Evolutionary conservation across 108 stramenopile genomes (phyloP).

Genomic region (Hondaea fermentalgiana): DNA sequence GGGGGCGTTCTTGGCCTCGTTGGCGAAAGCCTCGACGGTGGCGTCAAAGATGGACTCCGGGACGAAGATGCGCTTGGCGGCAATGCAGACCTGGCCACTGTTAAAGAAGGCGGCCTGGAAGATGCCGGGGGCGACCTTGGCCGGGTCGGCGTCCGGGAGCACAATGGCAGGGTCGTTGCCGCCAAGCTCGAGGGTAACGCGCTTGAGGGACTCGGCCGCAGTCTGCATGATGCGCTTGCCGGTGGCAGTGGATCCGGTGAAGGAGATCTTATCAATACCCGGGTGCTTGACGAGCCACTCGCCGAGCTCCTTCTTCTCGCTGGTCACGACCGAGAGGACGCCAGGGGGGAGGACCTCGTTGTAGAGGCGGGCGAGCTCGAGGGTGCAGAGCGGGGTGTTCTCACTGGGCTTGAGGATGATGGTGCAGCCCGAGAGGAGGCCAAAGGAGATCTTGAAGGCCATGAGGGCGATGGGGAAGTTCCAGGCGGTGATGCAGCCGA

Average conservation of each 20-base stretch:
- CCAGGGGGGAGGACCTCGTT: constrained; percentile 73
- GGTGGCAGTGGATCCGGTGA: constrained; percentile 19
- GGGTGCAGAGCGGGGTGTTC: constrained; percentile 76
- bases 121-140: neutral
- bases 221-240: constrained; percentile 19
- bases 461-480: constrained; percentile 61
- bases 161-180: constrained; percentile 17
- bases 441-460: constrained; percentile 18
- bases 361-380: constrained; percentile 49
- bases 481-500: constrained; percentile 96
- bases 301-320: constrained; percentile 25
- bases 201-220: neutral
- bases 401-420: constrained; percentile 71
- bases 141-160: constrained; percentile 17
- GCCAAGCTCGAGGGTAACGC: constrained; percentile 22
- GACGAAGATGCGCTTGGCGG: constrained; percentile 15
- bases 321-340: constrained; percentile 68
- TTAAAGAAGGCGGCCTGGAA: constrained; percentile 11
- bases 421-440: constrained; percentile 18
- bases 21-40: neutral
- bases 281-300: neutral
- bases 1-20: neutral
- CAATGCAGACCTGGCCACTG: constrained; percentile 25
- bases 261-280: constrained; percentile 20
- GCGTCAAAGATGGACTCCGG: constrained; percentile 16